These are phyloP conservation scores for Gossypium mustelinum DNA, from an alignment of 345 rosid genomes.

Conservation along the genomic window DNA sequence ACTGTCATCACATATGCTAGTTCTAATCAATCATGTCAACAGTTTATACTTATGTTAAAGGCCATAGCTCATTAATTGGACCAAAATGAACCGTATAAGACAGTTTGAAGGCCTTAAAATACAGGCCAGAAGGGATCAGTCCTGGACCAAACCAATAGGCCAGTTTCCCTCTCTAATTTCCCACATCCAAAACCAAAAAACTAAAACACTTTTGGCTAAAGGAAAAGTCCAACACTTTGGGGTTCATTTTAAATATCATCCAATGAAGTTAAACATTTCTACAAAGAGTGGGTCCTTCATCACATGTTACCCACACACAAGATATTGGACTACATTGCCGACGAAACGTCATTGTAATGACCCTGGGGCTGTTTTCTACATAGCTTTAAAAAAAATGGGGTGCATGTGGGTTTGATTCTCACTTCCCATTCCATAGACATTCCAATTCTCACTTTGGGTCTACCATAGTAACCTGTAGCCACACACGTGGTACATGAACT, in stretches of 20 bases:
- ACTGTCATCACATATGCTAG: background rate
- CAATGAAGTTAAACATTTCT: background rate
- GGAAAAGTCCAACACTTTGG: background rate
- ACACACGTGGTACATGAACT: slow-evolving; percentile 33
- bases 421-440: background rate
- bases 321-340: slow-evolving; percentile 12
- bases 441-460: background rate
- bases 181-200: slow-evolving; percentile 7
- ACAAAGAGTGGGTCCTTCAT: slow-evolving; percentile 18
- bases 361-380: background rate
- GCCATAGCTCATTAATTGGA: no score
- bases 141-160: background rate
- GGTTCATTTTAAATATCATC: background rate
- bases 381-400: background rate
- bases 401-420: slow-evolving; percentile 1
- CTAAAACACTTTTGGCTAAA: background rate
- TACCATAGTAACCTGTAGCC: background rate
- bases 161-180: background rate
- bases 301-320: slow-evolving; percentile 15
- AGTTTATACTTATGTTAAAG: background rate
- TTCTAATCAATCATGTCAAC: background rate
- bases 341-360: slow-evolving; percentile 23
- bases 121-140: background rate
- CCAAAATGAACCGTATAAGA: no score
- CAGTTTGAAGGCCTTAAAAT: background rate